phyloP scores from a whole-genome alignment of 164 flowering plant species.

The Vitis riparia region DNA sequence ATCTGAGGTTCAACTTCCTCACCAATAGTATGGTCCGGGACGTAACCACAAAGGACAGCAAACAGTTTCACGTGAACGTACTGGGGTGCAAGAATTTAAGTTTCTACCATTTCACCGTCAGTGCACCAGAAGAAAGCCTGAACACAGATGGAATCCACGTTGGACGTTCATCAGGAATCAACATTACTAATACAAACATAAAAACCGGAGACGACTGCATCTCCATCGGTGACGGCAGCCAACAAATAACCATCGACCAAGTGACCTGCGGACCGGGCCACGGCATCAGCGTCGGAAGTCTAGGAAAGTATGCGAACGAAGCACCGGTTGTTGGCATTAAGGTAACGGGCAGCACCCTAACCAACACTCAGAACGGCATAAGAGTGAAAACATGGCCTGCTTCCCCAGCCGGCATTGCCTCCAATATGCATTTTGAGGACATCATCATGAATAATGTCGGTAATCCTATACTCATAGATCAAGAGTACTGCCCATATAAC shows the following conservation, averaged over 20 bases:
- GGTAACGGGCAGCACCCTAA: slow-evolving; percentile 39
- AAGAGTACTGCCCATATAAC: slow-evolving; percentile 30
- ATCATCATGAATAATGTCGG: slow-evolving; percentile 24
- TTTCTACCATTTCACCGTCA: slow-evolving; percentile 21
- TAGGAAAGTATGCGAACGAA: slow-evolving; percentile 44
- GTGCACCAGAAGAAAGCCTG: slow-evolving; percentile 36
- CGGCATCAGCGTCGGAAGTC: slow-evolving; percentile 60
- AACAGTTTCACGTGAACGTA: slow-evolving; percentile 41
- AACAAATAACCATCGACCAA: background rate
- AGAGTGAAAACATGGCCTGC: slow-evolving; percentile 43
- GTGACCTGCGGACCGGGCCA: slow-evolving; percentile 64
- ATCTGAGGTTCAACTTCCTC: slow-evolving; percentile 35
- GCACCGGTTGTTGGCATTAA: slow-evolving; percentile 25
- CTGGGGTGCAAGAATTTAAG: slow-evolving; percentile 33
- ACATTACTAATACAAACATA: slow-evolving; percentile 25
- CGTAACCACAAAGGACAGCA: slow-evolving; percentile 43
- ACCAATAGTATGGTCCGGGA: slow-evolving; percentile 22
- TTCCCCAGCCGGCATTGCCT: slow-evolving; percentile 4
- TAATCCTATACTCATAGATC: slow-evolving; percentile 41
- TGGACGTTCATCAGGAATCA: slow-evolving; percentile 30
- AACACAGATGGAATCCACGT: slow-evolving; percentile 76
- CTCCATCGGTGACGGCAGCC: slow-evolving; percentile 52
- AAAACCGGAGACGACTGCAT: slow-evolving; percentile 67
- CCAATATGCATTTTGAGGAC: slow-evolving; percentile 14
- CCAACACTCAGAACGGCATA: slow-evolving; percentile 36